These are phyloP conservation scores for Ogataea angusta DNA, from an alignment of 805 yeast species.

Conservation along the genomic window DNA sequence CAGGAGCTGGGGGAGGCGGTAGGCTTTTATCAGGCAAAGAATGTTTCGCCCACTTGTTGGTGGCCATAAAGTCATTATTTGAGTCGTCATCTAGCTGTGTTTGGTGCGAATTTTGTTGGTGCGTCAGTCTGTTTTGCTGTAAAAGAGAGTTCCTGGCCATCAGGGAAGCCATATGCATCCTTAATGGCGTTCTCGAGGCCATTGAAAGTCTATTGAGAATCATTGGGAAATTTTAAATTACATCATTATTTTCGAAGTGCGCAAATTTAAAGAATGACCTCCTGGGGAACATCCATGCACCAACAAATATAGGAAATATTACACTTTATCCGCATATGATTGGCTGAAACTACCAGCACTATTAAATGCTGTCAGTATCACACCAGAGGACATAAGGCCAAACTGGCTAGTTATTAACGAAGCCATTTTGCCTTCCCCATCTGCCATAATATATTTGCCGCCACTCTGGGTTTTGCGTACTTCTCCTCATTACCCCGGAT, in stretches of 20 bases:
- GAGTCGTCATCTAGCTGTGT: conserved; percentile 12
- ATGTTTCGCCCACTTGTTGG: conserved; percentile 31
- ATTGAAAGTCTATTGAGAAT: conserved; percentile 3
- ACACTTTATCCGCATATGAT: not conserved
- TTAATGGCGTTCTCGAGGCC: not conserved
- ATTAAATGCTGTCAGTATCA: too few species aligned
- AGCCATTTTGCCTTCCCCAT: too few species aligned
- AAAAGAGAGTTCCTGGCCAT: not conserved
- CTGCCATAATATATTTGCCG: too few species aligned
- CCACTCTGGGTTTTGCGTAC: too few species aligned
- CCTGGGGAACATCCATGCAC: conserved; percentile 5
- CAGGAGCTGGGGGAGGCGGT: conserved; percentile 3
- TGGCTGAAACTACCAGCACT: not conserved
- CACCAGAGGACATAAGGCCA: too few species aligned
- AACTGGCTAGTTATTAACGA: too few species aligned
- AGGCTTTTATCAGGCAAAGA: conserved; percentile 21
- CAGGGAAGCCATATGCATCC: not conserved
- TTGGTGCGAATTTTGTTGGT: conserved; percentile 7
- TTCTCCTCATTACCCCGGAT: conserved; percentile 10
- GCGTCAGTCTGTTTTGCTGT: not conserved
- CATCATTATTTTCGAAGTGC: conserved; percentile 1
- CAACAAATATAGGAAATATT: not conserved
- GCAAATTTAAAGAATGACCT: conserved; percentile 7
- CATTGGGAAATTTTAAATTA: not conserved
- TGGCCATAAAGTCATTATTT: conserved; percentile 3